Evolutionary conservation across 495 filamentous ascomycete species (phyloP).

Genomic region (Neurospora sp.): DNA sequence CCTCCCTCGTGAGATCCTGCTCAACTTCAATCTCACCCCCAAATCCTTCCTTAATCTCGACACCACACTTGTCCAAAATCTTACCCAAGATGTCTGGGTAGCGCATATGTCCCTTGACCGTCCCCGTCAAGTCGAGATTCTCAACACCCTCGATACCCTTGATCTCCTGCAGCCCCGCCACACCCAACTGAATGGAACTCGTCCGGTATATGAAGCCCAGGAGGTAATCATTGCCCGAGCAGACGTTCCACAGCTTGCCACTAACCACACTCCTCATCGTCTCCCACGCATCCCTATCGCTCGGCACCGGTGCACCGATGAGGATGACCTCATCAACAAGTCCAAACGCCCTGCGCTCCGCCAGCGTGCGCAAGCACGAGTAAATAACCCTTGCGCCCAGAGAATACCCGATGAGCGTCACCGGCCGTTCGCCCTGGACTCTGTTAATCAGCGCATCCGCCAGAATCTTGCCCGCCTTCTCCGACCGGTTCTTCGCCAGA

Average conservation of each 20-base stretch:
- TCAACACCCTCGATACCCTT: conserved; percentile 56
- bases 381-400: conserved; percentile 77
- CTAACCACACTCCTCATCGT: conserved; percentile 61
- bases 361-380: conserved; percentile 59
- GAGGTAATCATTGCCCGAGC: conserved; percentile 66
- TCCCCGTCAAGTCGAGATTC: conserved; percentile 64
- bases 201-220: conserved; percentile 71
- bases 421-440: conserved; percentile 75
- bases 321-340: conserved; percentile 71
- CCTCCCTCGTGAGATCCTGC: not conserved
- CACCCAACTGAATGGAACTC: conserved; percentile 62
- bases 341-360: conserved; percentile 63
- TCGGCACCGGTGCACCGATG: conserved; percentile 72
- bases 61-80: conserved; percentile 56
- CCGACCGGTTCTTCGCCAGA: conserved; percentile 62
- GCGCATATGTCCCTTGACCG: conserved; percentile 60
- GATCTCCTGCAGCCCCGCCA: conserved; percentile 64
- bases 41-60: not conserved
- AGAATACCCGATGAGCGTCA: conserved; percentile 78
- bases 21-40: not conserved
- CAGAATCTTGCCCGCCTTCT: conserved; percentile 74
- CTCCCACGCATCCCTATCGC: conserved; percentile 53
- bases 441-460: conserved; percentile 78
- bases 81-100: conserved; percentile 61
- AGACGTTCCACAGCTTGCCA: conserved; percentile 68